Conservation (phyloP, 2,329 filamentous ascomycete species). For the Cercospora sp. region DNA sequence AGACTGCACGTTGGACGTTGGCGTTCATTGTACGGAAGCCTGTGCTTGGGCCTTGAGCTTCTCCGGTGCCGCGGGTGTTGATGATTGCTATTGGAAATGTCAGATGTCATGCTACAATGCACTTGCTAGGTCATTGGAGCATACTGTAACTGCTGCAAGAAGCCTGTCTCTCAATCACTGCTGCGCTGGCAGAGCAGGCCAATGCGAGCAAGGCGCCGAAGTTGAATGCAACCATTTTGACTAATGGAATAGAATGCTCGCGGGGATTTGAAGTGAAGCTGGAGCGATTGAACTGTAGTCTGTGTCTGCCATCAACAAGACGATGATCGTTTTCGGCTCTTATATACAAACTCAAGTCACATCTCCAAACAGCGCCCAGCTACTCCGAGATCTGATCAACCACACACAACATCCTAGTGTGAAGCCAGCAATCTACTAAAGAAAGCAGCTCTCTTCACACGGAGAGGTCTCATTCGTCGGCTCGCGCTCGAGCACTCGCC, state of each 20-base stretch:
- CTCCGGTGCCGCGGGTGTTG: conserved; percentile 33
- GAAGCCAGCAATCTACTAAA: neutral
- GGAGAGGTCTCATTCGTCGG: neutral
- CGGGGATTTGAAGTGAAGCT: neutral
- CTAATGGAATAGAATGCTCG: neutral
- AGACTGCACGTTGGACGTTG: conserved; percentile 31
- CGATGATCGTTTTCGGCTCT: neutral
- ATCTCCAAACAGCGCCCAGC: neutral
- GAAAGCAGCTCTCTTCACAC: neutral
- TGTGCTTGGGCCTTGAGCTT: conserved; percentile 29
- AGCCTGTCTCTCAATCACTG: conserved; percentile 16
- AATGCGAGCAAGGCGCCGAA: conserved; percentile 4
- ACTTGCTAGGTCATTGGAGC: neutral
- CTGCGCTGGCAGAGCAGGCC: conserved; percentile 13
- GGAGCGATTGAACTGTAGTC: neutral
- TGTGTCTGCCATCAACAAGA: neutral
- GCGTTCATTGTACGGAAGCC: conserved; percentile 41
- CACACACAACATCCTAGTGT: neutral
- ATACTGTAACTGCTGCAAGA: conserved; percentile 21
- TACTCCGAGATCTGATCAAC: neutral
- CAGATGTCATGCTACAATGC: neutral
- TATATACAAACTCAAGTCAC: neutral
- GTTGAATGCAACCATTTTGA: conserved; percentile 6
- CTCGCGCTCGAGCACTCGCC: neutral
- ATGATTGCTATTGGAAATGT: conserved; percentile 26